Evolutionary conservation across 306 rosid species (phyloP).

Genomic region (Prunus mume): DNA sequence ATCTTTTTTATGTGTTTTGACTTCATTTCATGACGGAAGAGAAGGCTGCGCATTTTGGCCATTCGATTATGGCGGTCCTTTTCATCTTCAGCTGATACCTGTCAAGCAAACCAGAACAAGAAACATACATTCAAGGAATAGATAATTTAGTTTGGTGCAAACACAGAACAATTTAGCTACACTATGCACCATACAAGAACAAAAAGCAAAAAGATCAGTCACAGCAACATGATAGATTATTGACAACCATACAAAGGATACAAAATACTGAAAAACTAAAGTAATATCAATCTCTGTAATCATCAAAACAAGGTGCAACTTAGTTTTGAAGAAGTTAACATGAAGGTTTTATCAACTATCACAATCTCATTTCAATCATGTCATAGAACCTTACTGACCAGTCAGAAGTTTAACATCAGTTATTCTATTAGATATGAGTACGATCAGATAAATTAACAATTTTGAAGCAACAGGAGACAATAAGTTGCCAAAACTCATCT

Average conservation of each 20-base stretch:
- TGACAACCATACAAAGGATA: not conserved
- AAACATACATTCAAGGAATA: not conserved
- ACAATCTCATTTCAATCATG: not conserved
- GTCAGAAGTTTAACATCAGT: not conserved
- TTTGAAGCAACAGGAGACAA: not conserved
- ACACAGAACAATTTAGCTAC: not conserved
- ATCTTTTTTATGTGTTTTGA: conserved; percentile 77
- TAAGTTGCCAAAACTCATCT: not conserved
- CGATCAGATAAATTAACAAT: not conserved
- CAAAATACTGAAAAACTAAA: not conserved
- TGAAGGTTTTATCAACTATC: not conserved
- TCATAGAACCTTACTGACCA: not conserved
- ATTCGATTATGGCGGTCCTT: conserved; percentile 70
- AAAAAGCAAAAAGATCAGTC: not conserved
- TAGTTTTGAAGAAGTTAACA: not conserved
- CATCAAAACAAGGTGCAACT: not conserved
- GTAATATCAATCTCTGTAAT: not conserved
- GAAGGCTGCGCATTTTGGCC: conserved; percentile 93
- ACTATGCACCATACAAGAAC: not conserved
- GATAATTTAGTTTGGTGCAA: not conserved
- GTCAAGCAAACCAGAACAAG: conserved; percentile 20
- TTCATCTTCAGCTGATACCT: conserved; percentile 84
- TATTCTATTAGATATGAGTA: not conserved
- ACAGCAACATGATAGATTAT: not conserved
- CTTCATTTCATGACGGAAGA: conserved; percentile 78